phyloP scores from a whole-genome alignment of 805 yeast genomes.

The Komagataella kurtzmanii region DNA sequence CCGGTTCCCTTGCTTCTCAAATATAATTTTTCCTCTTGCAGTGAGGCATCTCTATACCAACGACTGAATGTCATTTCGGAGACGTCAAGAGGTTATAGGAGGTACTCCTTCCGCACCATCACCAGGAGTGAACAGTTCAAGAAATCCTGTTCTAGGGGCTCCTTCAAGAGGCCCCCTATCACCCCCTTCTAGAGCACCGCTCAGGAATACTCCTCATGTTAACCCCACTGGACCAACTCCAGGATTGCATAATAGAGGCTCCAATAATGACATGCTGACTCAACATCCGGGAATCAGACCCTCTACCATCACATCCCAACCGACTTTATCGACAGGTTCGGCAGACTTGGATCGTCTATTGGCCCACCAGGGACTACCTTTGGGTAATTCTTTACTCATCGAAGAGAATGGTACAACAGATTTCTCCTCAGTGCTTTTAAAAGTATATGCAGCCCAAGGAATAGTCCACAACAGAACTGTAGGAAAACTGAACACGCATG shows the following conservation, averaged over 20 bases:
- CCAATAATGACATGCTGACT: background rate
- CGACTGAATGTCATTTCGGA: background rate
- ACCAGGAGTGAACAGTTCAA: background rate
- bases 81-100: background rate
- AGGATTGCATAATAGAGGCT: background rate
- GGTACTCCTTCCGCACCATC: background rate
- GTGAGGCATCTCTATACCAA: background rate
- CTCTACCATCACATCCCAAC: constrained; percentile 61
- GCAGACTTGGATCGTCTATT: constrained; percentile 61
- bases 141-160: background rate
- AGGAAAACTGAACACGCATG: constrained; percentile 33
- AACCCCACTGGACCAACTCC: background rate
- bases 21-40: background rate
- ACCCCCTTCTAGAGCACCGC: background rate
- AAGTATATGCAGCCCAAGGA: constrained; percentile 70
- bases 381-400: constrained; percentile 55
- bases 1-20: background rate
- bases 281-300: constrained; percentile 57
- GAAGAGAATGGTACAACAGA: constrained; percentile 88
- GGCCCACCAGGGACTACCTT: constrained; percentile 76
- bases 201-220: background rate
- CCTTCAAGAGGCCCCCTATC: background rate
- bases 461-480: constrained; percentile 45
- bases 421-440: constrained; percentile 56
- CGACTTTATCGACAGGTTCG: constrained; percentile 72